These are phyloP conservation scores for Microascus cirrosus DNA, from an alignment of 2,329 filamentous ascomycete species.

Conservation along the genomic window DNA sequence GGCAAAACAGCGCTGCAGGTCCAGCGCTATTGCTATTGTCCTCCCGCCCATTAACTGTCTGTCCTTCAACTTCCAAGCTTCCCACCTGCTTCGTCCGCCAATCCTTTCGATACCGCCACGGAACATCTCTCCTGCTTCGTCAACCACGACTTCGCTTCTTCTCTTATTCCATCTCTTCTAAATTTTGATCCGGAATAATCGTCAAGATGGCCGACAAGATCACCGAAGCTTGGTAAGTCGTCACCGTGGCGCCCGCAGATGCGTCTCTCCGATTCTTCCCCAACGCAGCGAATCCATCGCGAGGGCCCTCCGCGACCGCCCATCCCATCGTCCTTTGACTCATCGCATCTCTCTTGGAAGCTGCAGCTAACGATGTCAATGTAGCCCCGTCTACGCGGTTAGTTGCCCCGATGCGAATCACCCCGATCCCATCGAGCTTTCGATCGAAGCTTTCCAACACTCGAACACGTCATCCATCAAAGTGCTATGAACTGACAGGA, in stretches of 20 bases:
- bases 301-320: constrained; percentile 11
- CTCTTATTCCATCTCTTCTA: constrained; percentile 7
- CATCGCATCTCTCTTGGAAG: constrained; percentile 13
- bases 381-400: constrained; percentile 96
- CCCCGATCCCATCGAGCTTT: constrained; percentile 7
- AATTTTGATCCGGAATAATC: constrained; percentile 14
- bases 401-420: constrained; percentile 38
- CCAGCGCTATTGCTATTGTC: not conserved
- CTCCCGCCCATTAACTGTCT: not conserved
- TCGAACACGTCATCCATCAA: constrained; percentile 7
- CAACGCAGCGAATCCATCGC: constrained; percentile 6
- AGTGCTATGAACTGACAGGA: constrained; percentile 19
- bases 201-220: constrained; percentile 48
- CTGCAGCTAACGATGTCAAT: constrained; percentile 29
- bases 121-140: constrained; percentile 4
- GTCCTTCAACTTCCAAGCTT: not conserved
- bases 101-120: constrained; percentile 8
- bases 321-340: constrained; percentile 17
- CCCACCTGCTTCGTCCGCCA: constrained; percentile 2
- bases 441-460: not conserved
- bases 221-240: constrained; percentile 70
- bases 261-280: constrained; percentile 6
- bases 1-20: constrained; percentile 1
- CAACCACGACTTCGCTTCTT: constrained; percentile 6
- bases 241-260: constrained; percentile 11